Percentiles rank a stretch among this genome's conserved stretches.
Conservation (phyloP, 768 basidiomycete species). For the Leucogyrophana mollusca region DNA sequence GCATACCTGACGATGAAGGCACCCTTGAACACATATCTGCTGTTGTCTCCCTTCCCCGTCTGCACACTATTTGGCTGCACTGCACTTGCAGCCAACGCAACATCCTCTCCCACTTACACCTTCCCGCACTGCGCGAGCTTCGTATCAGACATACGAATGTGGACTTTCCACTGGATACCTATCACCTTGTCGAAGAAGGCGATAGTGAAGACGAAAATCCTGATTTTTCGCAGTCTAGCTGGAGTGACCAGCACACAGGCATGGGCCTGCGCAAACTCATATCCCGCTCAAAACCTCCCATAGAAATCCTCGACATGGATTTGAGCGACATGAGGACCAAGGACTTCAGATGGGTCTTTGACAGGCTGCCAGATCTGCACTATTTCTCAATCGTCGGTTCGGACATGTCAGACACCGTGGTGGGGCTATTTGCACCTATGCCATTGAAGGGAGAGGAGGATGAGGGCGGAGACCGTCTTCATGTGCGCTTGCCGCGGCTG, state of each 20-base stretch:
- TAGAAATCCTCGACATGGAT: slow-evolving; percentile 72
- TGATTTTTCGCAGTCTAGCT: slow-evolving; percentile 77
- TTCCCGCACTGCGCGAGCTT: slow-evolving; percentile 59
- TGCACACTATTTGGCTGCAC: slow-evolving; percentile 56
- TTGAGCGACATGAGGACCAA: slow-evolving; percentile 83
- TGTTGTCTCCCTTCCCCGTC: slow-evolving; percentile 52
- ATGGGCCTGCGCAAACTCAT: slow-evolving; percentile 75
- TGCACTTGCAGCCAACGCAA: slow-evolving; percentile 62
- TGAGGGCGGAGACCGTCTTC: slow-evolving; percentile 15
- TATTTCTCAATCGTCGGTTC: slow-evolving; percentile 76
- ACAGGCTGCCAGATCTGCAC: slow-evolving; percentile 48
- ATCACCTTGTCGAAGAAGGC: slow-evolving; percentile 49
- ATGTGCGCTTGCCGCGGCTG: slow-evolving; percentile 56
- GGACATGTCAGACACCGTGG: slow-evolving; percentile 77
- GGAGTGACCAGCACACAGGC: slow-evolving; percentile 74
- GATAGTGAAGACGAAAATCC: slow-evolving; percentile 73
- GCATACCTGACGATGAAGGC: slow-evolving; percentile 48
- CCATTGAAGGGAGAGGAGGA: slow-evolving; percentile 4
- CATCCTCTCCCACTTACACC: slow-evolving; percentile 62
- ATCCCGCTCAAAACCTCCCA: slow-evolving; percentile 56
- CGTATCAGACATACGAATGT: slow-evolving; percentile 68
- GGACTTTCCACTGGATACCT: slow-evolving; percentile 39
- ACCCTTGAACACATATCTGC: slow-evolving; percentile 27
- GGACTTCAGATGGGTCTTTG: slow-evolving; percentile 71
- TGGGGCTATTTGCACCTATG: slow-evolving; percentile 54